A percentile compares a stretch with the other conserved stretches of the same genome.
Evolutionary conservation across 2,329 filamentous ascomycete genomes (phyloP).

Genomic region (Aspergillus glaucus): DNA sequence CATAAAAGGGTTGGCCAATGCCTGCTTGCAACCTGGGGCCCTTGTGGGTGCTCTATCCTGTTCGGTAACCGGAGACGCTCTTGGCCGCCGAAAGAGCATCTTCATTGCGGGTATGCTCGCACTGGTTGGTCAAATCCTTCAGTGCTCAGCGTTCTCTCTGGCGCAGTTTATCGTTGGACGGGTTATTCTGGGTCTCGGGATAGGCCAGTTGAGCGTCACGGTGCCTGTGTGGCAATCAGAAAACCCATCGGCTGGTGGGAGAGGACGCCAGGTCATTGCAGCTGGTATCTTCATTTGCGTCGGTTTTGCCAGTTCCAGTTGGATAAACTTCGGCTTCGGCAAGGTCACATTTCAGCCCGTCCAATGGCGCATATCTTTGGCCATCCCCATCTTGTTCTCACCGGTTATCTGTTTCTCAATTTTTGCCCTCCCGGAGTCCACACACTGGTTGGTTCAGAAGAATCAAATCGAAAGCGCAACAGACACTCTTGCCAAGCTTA

Average conservation of each 20-base stretch:
- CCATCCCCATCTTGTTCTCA: constrained; percentile 49
- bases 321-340: constrained; percentile 45
- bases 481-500: constrained; percentile 38
- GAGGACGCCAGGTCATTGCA: constrained; percentile 45
- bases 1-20: constrained; percentile 22
- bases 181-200: constrained; percentile 46
- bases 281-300: constrained; percentile 42
- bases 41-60: constrained; percentile 13
- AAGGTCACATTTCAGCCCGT: constrained; percentile 34
- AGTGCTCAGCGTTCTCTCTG: constrained; percentile 39
- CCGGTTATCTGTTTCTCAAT: constrained; percentile 41
- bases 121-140: constrained; percentile 41
- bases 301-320: constrained; percentile 20
- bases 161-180: constrained; percentile 45
- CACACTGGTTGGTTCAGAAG: constrained; percentile 49
- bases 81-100: constrained; percentile 44
- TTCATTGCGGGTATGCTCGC: constrained; percentile 42
- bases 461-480: constrained; percentile 45
- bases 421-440: constrained; percentile 46
- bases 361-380: constrained; percentile 46
- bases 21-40: constrained; percentile 12
- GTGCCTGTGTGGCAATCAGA: constrained; percentile 47
- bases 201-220: constrained; percentile 43
- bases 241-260: constrained; percentile 41
- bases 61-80: constrained; percentile 35